Percentiles rank a stretch among this genome's conserved stretches.
These are phyloP conservation scores for Talaromyces sp. DNA, from an alignment of 2,329 filamentous ascomycete genomes.

Conservation along the genomic window DNA sequence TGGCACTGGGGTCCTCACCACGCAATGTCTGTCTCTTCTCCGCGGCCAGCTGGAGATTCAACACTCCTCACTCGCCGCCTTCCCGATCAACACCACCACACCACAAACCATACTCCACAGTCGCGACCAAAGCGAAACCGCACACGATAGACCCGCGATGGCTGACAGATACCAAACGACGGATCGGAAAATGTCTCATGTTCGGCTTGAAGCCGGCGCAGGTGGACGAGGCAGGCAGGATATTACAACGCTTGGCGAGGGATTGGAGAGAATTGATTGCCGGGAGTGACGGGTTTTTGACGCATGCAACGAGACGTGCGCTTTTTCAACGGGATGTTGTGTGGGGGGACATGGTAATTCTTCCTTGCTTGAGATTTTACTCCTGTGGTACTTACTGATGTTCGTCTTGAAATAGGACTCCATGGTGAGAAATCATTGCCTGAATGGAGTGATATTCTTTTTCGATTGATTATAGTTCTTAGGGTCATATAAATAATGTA, in stretches of 20 bases:
- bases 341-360: slow-evolving; percentile 78
- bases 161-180: slow-evolving; percentile 64
- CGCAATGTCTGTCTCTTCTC: not conserved
- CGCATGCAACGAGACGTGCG: slow-evolving; percentile 58
- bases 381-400: slow-evolving; percentile 19
- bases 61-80: not conserved
- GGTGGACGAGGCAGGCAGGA: slow-evolving; percentile 53
- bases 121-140: not conserved
- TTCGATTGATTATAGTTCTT: not conserved
- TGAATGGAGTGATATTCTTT: not conserved
- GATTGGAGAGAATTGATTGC: slow-evolving; percentile 72
- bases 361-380: not conserved
- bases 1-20: not conserved
- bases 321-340: slow-evolving; percentile 65
- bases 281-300: slow-evolving; percentile 73
- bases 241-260: slow-evolving; percentile 58
- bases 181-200: slow-evolving; percentile 70
- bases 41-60: not conserved
- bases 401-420: slow-evolving; percentile 36
- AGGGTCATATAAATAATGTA: slow-evolving; percentile 76
- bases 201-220: slow-evolving; percentile 66
- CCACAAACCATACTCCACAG: not conserved
- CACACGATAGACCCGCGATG: slow-evolving; percentile 55
- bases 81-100: not conserved
- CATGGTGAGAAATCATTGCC: slow-evolving; percentile 38